These are phyloP conservation scores for Anethum foeniculum DNA, from an alignment of 140 eudicot species.

Conservation along the genomic window DNA sequence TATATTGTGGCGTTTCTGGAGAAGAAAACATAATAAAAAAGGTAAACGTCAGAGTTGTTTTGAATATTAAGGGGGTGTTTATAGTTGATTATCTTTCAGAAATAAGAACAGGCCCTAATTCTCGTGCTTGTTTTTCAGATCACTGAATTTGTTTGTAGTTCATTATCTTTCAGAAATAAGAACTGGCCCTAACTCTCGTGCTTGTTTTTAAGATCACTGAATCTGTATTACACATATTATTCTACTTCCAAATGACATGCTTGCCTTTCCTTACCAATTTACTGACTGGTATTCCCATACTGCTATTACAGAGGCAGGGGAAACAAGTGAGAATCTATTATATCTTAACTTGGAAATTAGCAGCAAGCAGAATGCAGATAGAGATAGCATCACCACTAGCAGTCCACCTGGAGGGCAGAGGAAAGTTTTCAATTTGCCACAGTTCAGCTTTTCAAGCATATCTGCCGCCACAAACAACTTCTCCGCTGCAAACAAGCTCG, in stretches of 20 bases:
- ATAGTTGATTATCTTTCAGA: too few relatives aligned
- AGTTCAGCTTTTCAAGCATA: constrained; percentile 20
- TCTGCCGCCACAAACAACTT: constrained; percentile 14
- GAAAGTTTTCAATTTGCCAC: constrained; percentile 6
- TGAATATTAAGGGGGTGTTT: neutral
- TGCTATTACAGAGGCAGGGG: neutral
- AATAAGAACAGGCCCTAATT: too few relatives aligned
- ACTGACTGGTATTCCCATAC: neutral
- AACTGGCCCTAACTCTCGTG: too few relatives aligned
- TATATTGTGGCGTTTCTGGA: neutral
- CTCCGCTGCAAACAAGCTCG: constrained; percentile 13
- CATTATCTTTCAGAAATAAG: too few relatives aligned
- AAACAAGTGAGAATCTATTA: neutral
- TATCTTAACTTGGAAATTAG: constrained; percentile 10
- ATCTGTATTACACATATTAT: too few relatives aligned
- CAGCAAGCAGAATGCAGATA: neutral
- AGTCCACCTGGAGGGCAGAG: neutral
- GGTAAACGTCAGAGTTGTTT: neutral
- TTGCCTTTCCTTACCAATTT: too few relatives aligned
- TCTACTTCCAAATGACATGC: neutral
- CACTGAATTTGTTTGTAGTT: too few relatives aligned
- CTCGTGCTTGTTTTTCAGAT: too few relatives aligned
- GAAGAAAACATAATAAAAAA: neutral
- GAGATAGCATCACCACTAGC: neutral
- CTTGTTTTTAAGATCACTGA: too few relatives aligned